These are phyloP conservation scores for Athelia sp. DNA, from an alignment of 1,284 basidiomycete genomes.

Conservation along the genomic window DNA sequence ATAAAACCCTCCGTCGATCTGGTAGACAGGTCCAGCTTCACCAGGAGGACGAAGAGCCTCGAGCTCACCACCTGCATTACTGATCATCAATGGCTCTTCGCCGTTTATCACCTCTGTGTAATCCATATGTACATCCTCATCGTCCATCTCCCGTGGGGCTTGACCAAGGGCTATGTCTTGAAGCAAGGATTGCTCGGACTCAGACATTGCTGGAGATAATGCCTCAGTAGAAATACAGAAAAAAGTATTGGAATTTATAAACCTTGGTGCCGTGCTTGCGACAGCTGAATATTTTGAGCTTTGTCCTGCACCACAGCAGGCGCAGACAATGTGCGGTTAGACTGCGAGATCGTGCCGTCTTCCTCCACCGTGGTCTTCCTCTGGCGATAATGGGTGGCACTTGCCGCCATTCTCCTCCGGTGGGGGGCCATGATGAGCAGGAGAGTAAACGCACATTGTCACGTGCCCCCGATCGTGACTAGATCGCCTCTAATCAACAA, in stretches of 20 bases:
- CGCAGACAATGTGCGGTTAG: not conserved
- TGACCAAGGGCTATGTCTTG: not conserved
- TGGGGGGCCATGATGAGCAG: too few species aligned
- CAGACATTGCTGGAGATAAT: not conserved
- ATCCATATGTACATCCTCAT: constrained; percentile 1
- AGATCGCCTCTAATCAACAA: too few species aligned
- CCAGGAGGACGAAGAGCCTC: not conserved
- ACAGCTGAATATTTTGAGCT: not conserved
- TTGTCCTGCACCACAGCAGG: not conserved
- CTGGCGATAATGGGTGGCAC: not conserved
- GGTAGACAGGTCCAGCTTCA: not conserved
- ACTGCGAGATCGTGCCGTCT: not conserved
- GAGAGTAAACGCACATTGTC: too few species aligned
- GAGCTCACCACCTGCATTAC: constrained; percentile 6
- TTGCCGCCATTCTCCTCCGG: too few species aligned
- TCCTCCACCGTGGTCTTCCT: not conserved
- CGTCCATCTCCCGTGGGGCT: not conserved
- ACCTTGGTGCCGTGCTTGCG: not conserved
- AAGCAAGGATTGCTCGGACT: not conserved
- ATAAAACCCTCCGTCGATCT: constrained; percentile 2
- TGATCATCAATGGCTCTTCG: constrained; percentile 3
- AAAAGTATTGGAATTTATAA: not conserved
- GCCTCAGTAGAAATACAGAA: not conserved
- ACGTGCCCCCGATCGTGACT: too few species aligned
- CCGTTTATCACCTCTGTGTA: constrained; percentile 1